A percentile compares a stretch with the other conserved stretches of the same genome.
These are phyloP conservation scores for Trametes sp. DNA, from an alignment of 1,284 basidiomycete genomes.

Conservation along the genomic window DNA sequence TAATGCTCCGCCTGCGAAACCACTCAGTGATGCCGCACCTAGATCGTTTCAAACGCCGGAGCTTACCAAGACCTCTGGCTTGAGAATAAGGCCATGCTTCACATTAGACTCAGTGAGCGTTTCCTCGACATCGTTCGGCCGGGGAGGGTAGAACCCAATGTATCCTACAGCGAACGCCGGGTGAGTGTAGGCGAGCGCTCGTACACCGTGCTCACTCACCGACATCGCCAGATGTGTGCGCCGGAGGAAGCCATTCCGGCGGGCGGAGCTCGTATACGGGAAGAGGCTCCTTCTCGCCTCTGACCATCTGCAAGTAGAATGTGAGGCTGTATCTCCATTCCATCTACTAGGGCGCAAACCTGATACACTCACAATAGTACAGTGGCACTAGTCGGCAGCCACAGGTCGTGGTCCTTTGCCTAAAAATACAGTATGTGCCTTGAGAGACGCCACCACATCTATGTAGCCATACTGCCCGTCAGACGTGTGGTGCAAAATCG, in stretches of 20 bases:
- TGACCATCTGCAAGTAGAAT: constrained; percentile 29
- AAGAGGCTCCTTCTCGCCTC: constrained; percentile 45
- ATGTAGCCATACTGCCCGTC: too few relatives aligned
- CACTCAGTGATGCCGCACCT: too few relatives aligned
- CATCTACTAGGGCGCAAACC: not conserved
- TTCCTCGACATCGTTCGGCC: constrained; percentile 87
- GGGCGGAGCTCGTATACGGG: constrained; percentile 73
- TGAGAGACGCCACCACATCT: not conserved
- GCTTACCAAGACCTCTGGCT: constrained; percentile 58
- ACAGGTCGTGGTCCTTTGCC: not conserved
- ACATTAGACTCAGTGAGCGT: constrained; percentile 79
- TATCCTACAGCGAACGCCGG: constrained; percentile 64
- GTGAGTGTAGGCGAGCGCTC: constrained; percentile 10
- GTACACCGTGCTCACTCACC: constrained; percentile 51
- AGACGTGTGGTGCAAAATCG: too few relatives aligned
- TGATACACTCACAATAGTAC: not conserved
- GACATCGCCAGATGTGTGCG: constrained; percentile 71
- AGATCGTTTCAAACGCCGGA: too few relatives aligned
- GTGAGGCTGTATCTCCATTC: not conserved
- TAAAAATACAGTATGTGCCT: not conserved
- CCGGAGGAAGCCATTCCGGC: constrained; percentile 73
- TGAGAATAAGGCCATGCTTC: constrained; percentile 77
- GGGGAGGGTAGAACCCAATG: constrained; percentile 86
- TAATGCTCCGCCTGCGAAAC: constrained; percentile 66
- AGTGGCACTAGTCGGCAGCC: not conserved